phyloP scores from a whole-genome alignment of 106 monocot species.

The Allium cepa region DNA sequence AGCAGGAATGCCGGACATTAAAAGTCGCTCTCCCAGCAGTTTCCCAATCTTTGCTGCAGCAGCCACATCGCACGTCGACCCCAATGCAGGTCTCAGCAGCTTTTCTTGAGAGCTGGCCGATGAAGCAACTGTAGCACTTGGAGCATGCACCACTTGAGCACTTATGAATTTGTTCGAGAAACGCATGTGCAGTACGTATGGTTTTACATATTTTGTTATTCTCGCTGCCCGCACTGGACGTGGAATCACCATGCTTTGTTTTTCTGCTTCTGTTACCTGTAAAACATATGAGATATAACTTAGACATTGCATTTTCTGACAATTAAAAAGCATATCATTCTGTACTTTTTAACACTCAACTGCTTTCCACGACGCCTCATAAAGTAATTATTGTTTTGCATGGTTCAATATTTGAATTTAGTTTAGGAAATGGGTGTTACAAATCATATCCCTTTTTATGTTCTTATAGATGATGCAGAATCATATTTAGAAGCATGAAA shows the following conservation, averaged over 20 bases:
- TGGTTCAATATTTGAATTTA: too few relatives aligned
- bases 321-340: too few relatives aligned
- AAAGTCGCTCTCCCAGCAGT: slow-evolving; percentile 68
- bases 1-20: slow-evolving; percentile 66
- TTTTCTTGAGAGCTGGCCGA: slow-evolving; percentile 91
- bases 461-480: too few relatives aligned
- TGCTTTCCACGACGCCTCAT: too few relatives aligned
- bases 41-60: slow-evolving; percentile 81
- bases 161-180: slow-evolving; percentile 78
- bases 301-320: too few relatives aligned
- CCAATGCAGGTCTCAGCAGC: slow-evolving; percentile 58
- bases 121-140: slow-evolving; percentile 70
- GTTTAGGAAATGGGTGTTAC: too few relatives aligned
- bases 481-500: too few relatives aligned
- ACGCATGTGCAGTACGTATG: slow-evolving; percentile 70
- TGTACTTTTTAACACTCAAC: too few relatives aligned
- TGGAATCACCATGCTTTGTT: slow-evolving; percentile 48
- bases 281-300: too few relatives aligned
- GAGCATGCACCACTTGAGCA: slow-evolving; percentile 72
- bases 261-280: not conserved
- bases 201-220: slow-evolving; percentile 55
- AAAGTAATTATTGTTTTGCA: too few relatives aligned
- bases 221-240: slow-evolving; percentile 51
- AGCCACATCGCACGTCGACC: slow-evolving; percentile 61
- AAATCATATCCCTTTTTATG: too few relatives aligned